Base-by-base conservation (phyloP, 768 basidiomycete genomes). In the Lactarius evosmus region DNA sequence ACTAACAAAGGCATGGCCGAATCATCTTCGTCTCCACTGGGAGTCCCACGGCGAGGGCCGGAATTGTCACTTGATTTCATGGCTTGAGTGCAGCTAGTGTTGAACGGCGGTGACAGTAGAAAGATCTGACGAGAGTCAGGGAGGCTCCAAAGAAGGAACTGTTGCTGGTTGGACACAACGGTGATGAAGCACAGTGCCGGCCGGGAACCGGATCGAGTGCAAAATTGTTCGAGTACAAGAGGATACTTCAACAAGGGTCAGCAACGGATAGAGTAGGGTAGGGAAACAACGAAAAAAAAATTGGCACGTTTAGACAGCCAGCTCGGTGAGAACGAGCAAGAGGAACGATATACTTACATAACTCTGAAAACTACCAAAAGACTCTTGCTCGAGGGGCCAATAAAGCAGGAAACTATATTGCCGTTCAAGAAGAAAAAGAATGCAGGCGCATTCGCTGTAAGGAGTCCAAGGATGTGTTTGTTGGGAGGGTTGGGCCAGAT, bases 51-150 rank as follows among this genome's bases (percentile, higher is more conserved):
- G 38, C 50, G 80, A 69, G 83, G 78, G 71, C 83, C 80, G 70
- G 78, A 40, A 40, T 63, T 62, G 58, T 62, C 62, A 56, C 44
- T 27, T 41, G 57, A 38, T 66, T 76, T 77, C 77, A 80, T 78
- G 65, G 40, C 17, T 75, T 74, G 69, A 70, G 69, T 53, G 56
- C 54, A 30, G 66, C 67, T 66, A 84, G 82, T 68, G 81, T 79
- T 69, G 81, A 80, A 66, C 74, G 75, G 66, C 76, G 80, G 71
- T 80, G 83, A 74, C 78, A 36, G 51, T 25, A 46, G 56, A 34
- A 38, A 16, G 40, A 58, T n/a, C 38, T 41, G 29, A 41, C 32
- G 25, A 41, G 40, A 22, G 41, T 57, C n/a, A 40, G 56, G 11
- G 41, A 25, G 16, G 33, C 51, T 54, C 58, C 57, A 44, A 66